Evolutionary conservation across 768 basidiomycete species (phyloP).

Genomic region (Leccinum uliginosum): DNA sequence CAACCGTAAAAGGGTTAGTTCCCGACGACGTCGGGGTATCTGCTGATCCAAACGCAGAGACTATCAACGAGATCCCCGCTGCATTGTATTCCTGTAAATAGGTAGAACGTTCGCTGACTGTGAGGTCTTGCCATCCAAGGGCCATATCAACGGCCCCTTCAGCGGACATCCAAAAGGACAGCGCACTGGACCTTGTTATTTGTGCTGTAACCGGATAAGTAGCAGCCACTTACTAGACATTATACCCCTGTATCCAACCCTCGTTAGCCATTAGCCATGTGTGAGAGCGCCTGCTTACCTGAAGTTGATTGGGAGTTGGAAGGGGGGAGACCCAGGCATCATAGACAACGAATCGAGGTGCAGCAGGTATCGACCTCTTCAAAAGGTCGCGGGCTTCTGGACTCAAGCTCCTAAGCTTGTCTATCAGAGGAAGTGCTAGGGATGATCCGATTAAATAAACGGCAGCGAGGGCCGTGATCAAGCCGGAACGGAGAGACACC

Average conservation of each 20-base stretch:
- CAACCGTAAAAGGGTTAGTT: constrained; percentile 33
- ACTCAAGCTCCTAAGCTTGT: constrained; percentile 16
- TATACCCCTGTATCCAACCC: constrained; percentile 25
- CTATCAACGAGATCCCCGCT: constrained; percentile 55
- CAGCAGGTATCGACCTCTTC: constrained; percentile 28
- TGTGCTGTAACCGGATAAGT: background rate
- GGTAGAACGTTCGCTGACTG: constrained; percentile 33
- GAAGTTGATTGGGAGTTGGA: constrained; percentile 40
- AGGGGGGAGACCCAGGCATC: constrained; percentile 39
- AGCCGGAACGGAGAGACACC: constrained; percentile 1
- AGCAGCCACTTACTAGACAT: constrained; percentile 26
- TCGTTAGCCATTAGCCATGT: background rate
- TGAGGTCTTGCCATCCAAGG: constrained; percentile 37
- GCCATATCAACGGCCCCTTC: constrained; percentile 43
- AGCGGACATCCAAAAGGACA: constrained; percentile 39
- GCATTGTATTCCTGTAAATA: constrained; percentile 46
- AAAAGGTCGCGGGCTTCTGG: constrained; percentile 17
- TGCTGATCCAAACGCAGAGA: constrained; percentile 46
- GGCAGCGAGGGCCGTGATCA: background rate
- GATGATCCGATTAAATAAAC: constrained; percentile 6
- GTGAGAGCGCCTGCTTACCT: constrained; percentile 26
- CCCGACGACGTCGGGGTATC: constrained; percentile 39
- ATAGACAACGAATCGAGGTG: constrained; percentile 46
- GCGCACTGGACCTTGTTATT: constrained; percentile 19
- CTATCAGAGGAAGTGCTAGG: constrained; percentile 9